Percentiles rank a stretch among this genome's conserved stretches.
These are phyloP conservation scores for Pleurotus giganteus DNA, from an alignment of 768 basidiomycete genomes.

Conservation along the genomic window DNA sequence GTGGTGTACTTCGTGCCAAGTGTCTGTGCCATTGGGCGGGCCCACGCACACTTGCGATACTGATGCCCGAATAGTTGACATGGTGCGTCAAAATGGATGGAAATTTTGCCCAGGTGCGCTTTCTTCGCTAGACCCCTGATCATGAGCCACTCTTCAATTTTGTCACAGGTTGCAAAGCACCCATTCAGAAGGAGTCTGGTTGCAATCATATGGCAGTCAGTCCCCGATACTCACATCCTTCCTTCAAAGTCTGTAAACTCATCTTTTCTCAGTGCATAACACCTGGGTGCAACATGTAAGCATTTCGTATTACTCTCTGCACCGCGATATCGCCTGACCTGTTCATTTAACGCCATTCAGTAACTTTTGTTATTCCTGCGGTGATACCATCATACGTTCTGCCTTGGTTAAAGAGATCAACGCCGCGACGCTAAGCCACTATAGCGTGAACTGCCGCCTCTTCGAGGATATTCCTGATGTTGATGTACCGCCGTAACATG, in stretches of 20 bases:
- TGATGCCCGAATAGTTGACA: slow-evolving; percentile 39
- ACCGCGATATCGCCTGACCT: background rate
- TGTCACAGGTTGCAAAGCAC: slow-evolving; percentile 41
- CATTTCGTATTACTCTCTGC: background rate
- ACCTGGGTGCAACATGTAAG: slow-evolving; percentile 54
- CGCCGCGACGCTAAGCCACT: slow-evolving; percentile 6
- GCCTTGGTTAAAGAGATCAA: slow-evolving; percentile 6
- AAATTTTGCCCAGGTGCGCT: slow-evolving; percentile 46
- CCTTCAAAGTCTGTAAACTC: background rate
- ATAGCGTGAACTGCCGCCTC: slow-evolving; percentile 6
- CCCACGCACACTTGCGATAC: slow-evolving; percentile 50
- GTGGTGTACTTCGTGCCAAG: slow-evolving; percentile 53
- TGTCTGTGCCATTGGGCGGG: slow-evolving; percentile 25
- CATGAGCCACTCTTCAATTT: background rate
- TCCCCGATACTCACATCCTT: background rate
- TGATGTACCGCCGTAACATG: background rate
- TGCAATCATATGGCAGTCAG: slow-evolving; percentile 63
- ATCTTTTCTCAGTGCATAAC: slow-evolving; percentile 41
- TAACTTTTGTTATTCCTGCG: slow-evolving; percentile 15
- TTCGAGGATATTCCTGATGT: slow-evolving; percentile 14
- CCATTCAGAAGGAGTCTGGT: slow-evolving; percentile 48
- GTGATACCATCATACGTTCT: slow-evolving; percentile 13
- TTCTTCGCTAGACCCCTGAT: background rate
- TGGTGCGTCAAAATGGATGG: slow-evolving; percentile 51
- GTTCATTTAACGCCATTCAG: background rate